phyloP scores from a whole-genome alignment of 2,329 filamentous ascomycete genomes.

The Fusarium stilboides region DNA sequence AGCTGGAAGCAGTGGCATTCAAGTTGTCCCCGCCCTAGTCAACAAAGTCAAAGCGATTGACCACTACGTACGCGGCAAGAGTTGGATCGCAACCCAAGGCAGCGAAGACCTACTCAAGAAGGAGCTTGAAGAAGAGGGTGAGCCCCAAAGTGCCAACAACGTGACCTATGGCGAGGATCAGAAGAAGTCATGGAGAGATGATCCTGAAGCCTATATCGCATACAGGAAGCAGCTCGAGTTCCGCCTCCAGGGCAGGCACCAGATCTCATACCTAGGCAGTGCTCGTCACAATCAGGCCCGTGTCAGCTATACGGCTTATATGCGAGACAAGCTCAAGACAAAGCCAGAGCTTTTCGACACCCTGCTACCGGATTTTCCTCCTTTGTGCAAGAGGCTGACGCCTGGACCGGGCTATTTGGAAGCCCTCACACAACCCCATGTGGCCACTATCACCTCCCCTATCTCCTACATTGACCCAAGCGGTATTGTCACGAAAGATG shows the following conservation, averaged over 20 bases:
- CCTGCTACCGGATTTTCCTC: background rate
- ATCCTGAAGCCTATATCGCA: conserved; percentile 4
- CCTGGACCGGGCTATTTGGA: conserved; percentile 9
- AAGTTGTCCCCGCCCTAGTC: conserved; percentile 23
- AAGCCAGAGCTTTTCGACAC: background rate
- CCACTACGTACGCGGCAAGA: conserved; percentile 26
- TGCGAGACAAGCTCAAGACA: conserved; percentile 1
- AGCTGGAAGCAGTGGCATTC: conserved; percentile 25
- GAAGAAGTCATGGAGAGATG: conserved; percentile 11
- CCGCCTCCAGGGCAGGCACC: conserved; percentile 1
- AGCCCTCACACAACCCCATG: background rate
- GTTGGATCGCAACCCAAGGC: conserved; percentile 21
- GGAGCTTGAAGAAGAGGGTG: background rate
- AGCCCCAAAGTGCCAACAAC: background rate
- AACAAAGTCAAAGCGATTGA: conserved; percentile 20
- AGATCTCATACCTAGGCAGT: background rate
- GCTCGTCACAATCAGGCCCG: background rate
- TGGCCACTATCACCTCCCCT: background rate
- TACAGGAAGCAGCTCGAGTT: conserved; percentile 21
- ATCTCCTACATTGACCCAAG: background rate
- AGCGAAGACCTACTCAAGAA: conserved; percentile 1
- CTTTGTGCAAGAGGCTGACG: background rate
- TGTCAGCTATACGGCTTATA: background rate
- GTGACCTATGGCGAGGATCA: background rate
- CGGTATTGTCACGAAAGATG: background rate